These are phyloP conservation scores for Linnemannia exigua DNA, from an alignment of 192 early-diverging fungal genomes.

Conservation along the genomic window DNA sequence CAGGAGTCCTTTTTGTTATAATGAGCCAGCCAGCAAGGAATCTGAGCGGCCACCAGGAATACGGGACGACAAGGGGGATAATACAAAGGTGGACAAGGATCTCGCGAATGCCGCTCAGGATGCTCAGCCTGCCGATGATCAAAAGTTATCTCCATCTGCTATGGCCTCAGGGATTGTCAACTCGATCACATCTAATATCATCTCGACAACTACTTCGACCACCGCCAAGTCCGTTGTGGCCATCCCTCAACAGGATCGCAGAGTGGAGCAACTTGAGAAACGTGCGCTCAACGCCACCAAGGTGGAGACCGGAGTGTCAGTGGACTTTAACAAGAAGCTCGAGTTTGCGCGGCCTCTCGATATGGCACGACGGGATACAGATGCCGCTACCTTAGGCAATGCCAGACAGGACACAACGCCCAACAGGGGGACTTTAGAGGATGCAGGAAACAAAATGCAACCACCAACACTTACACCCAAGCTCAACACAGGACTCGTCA, in stretches of 20 bases:
- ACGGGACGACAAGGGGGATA: conserved; percentile 1
- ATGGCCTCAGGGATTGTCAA: conserved; percentile 33
- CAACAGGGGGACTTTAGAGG: not conserved
- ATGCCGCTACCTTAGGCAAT: too few relatives aligned
- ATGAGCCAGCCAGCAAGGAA: not conserved
- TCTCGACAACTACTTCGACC: conserved; percentile 24
- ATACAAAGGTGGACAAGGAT: not conserved
- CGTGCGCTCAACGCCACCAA: conserved; percentile 26
- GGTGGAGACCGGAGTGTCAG: conserved; percentile 3
- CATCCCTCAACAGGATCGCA: conserved; percentile 15
- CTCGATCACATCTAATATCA: conserved; percentile 28
- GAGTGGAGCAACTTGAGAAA: conserved; percentile 39
- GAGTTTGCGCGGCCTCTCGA: conserved; percentile 24
- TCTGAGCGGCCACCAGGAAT: not conserved
- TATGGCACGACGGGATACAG: not conserved
- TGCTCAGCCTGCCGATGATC: not conserved
- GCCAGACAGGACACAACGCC: not conserved
- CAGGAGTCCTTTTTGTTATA: conserved; percentile 15
- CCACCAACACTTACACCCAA: not conserved
- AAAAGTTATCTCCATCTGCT: conserved; percentile 14
- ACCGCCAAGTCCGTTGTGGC: not conserved
- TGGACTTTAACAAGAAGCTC: conserved; percentile 6
- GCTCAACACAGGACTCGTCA: not conserved
- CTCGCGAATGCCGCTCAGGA: not conserved
- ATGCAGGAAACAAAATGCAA: not conserved